Evolutionary conservation across 345 rosid genomes (phyloP), one percentile per base, ranked within the genome.

Genomic region (Syzygium jambos): DNA sequence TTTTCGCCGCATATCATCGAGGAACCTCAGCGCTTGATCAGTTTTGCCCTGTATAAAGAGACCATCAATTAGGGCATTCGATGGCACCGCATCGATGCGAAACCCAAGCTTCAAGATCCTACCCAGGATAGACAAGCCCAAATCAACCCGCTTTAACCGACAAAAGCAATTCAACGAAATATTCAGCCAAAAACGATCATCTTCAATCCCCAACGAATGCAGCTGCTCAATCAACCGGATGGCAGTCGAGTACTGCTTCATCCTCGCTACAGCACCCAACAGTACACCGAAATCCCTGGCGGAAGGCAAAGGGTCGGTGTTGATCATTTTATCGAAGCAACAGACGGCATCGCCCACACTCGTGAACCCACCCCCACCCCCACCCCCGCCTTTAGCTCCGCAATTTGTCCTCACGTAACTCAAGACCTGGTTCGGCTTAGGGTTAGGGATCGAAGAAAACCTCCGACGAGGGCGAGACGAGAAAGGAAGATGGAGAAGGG

Each of bases 61-160:
- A 17, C 73, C 86, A 19, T 34, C 49, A 34, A 85, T 38, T 7
- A 85, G 63, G 63, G 86, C 54, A 13, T 10, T 25, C 29, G 16
- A 54, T 2, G 49, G 5, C 29, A 63, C 19, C 55, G 65, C 53
- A 65, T 63, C 8, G 17, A 80, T 22, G 27, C 2, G 80, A 86
- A 86, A 86, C 38, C 87, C 87, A 41, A 87, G 78, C 77, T 87
- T 80, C 77, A 82, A 14, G 25, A 87, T 87, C 4, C 55, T 41
- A 6, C 34, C 63, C 38, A 87, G 14, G 7, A 87, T 82, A 21
- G 51, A 57, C 38, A 87, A 87, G 17, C 84, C 89, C n/a, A 51
- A 61, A 19, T 59, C 61, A 41, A 61, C 41, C 23, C 55, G 73
- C 34, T 68, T 41, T 52, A 63, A 63, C 51, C 52, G 5, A 21